These are phyloP conservation scores for Chytridiales sp. DNA, from an alignment of 371 early-diverging fungal genomes.

Conservation along the genomic window DNA sequence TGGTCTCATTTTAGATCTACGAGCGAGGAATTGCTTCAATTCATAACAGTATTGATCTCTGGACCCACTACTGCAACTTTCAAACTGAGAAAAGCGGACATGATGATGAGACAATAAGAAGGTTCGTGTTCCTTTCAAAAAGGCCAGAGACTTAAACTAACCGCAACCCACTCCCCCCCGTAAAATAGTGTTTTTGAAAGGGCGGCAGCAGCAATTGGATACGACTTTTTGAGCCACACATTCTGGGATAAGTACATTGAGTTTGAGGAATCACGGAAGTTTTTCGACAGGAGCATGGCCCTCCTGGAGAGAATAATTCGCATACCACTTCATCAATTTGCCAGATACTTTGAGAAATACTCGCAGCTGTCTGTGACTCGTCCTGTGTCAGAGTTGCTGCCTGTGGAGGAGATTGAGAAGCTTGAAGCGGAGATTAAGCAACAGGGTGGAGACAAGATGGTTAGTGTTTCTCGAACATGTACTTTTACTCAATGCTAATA, in stretches of 20 bases:
- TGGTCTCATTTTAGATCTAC: constrained; percentile 50
- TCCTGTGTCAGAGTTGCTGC: constrained; percentile 52
- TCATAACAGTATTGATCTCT: constrained; percentile 64
- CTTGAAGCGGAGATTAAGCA: constrained; percentile 43
- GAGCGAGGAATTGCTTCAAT: constrained; percentile 65
- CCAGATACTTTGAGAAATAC: constrained; percentile 68
- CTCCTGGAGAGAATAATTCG: constrained; percentile 61
- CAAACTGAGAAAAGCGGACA: constrained; percentile 50
- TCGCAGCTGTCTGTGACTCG: constrained; percentile 47
- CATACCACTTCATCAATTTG: constrained; percentile 71
- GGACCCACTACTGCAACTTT: constrained; percentile 67
- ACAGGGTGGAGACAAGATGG: constrained; percentile 15
- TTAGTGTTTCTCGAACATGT: not conserved
- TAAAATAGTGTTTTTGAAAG: constrained; percentile 56
- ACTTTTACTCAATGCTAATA: not conserved
- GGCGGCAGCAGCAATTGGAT: constrained; percentile 58
- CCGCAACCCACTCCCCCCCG: not conserved
- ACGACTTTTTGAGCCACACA: constrained; percentile 66
- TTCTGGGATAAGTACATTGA: constrained; percentile 74
- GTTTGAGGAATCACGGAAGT: constrained; percentile 55
- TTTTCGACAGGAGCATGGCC: constrained; percentile 43
- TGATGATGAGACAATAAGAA: constrained; percentile 54
- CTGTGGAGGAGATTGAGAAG: constrained; percentile 42
- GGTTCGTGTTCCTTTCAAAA: no score
- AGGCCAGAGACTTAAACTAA: not conserved